Conservation (phyloP, 805 yeast species). For the Sugiyamaella boreocaroliniensis region DNA sequence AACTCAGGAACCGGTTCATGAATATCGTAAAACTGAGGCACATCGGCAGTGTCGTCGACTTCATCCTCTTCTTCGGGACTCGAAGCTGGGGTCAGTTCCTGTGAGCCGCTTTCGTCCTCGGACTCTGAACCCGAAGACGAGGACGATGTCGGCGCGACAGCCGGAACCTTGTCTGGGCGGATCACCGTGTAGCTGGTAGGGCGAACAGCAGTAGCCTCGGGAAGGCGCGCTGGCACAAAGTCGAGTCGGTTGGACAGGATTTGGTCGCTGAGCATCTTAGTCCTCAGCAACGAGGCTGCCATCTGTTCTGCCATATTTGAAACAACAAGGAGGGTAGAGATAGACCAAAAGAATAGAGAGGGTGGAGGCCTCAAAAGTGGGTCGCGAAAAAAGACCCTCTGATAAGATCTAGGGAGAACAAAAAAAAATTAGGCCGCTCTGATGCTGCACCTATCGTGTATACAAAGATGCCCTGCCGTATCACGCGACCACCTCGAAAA, state of each 20-base stretch:
- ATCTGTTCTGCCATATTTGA: neutral
- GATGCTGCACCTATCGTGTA: no score
- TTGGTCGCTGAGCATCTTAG: conserved; percentile 11
- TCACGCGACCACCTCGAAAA: neutral
- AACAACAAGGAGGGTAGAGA: no score
- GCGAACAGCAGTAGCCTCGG: conserved; percentile 41
- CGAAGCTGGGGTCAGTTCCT: neutral
- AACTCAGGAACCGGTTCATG: neutral
- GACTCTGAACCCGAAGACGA: conserved; percentile 2
- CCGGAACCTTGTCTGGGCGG: conserved; percentile 9
- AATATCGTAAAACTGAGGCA: neutral
- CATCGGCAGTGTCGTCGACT: conserved; percentile 4
- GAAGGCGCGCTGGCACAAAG: conserved; percentile 55
- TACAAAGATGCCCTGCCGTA: neutral
- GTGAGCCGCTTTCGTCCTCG: conserved; percentile 3
- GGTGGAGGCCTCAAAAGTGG: no score
- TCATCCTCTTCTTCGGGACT: conserved; percentile 7
- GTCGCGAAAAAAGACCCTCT: no score
- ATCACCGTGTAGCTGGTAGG: conserved; percentile 48
- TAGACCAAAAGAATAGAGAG: no score
- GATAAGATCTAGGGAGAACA: no score
- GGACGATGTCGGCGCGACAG: neutral
- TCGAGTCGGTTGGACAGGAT: conserved; percentile 21
- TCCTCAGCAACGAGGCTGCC: neutral
- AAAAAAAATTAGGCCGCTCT: no score